A percentile compares a stretch with the other conserved stretches of the same genome.
These are phyloP conservation scores for Cryphonectria japonica DNA, from an alignment of 2,329 filamentous ascomycete genomes.

Conservation along the genomic window DNA sequence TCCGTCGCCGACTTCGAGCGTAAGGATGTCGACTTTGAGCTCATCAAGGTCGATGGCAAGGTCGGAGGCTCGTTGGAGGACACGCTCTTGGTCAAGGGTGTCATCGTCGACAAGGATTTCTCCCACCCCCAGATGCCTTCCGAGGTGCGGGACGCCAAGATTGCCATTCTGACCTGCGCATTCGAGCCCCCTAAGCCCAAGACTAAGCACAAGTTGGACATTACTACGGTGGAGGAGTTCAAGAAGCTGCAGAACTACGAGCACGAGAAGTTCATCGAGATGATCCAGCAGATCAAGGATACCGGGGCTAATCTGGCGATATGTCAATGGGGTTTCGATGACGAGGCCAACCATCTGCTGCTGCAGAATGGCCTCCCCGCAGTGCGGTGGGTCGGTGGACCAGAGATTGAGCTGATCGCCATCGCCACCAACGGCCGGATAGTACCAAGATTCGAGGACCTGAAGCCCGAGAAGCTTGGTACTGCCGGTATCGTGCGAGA, in stretches of 20 bases:
- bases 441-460: constrained; percentile 94
- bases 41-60: constrained; percentile 99
- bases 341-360: constrained; percentile 96
- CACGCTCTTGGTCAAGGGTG: constrained; percentile 91
- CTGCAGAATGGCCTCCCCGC: constrained; percentile 95
- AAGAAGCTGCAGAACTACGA: constrained; percentile 97
- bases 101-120: constrained; percentile 99
- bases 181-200: constrained; percentile 99
- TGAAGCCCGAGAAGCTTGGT: constrained; percentile 89
- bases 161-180: constrained; percentile 95
- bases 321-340: constrained; percentile 99
- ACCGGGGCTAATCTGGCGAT: constrained; percentile 97
- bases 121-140: constrained; percentile 99
- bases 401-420: constrained; percentile 97
- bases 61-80: constrained; percentile 94
- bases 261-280: constrained; percentile 93
- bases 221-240: constrained; percentile 96
- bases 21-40: constrained; percentile 96
- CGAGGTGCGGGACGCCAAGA: constrained; percentile 92
- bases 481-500: constrained; percentile 88
- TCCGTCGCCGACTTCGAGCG: constrained; percentile 95
- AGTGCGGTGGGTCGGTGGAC: constrained; percentile 96
- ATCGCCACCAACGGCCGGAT: constrained; percentile 98
- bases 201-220: constrained; percentile 99
- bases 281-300: constrained; percentile 98